Base-by-base conservation (phyloP, 2,329 filamentous ascomycete genomes). In the Paracamarosporium sp. region DNA sequence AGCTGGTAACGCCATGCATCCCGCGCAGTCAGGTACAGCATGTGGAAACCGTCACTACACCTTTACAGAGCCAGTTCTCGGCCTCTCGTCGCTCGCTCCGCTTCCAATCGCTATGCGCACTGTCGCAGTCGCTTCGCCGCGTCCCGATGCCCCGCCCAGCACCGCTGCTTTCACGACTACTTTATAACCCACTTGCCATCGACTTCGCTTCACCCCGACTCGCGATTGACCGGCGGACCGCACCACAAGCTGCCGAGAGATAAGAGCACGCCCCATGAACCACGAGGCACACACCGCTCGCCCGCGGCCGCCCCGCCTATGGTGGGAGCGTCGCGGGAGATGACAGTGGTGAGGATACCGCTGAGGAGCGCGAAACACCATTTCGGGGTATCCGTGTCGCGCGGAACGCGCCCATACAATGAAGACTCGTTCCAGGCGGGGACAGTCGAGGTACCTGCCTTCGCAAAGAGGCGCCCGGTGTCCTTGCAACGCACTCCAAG, bases 151-250 rank as follows among this genome's bases (percentile, higher is more conserved):
- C 61, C 61, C 61, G 63, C 52, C 57, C 62, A 68, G 52, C 66
- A 64, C 50, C 77, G 81, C 57, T 67, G 66, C 61, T 98, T 98
- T 77, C 93, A 97, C 80, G 93, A 96, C 68, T 98, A 99, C 81
- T 99, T 99, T 77, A 92, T 98, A 58, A 97, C 95, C 8, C 92
- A 97, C 76, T 85, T 99, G 1, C 94, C 95, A 4, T 96, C 93
- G 17, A 96, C 93, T 13, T 97, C 93, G 3, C 84, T 97, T 43
- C 91, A 97, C 68, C 94, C 95, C 7, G 94, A 98, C 77, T 90
- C 91, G 33, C 84, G 88, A 54, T 80, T 82, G 22, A 79, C 83
- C 17, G 73, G 80, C 27, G 88, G 88, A 3, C 87, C 88, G 28
- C 90, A 92, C 66, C 93, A 97, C 76, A 93, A 95, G 75, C 86